phyloP scores from a whole-genome alignment of 805 yeast species.

The Saccharomycopsis sp. region DNA sequence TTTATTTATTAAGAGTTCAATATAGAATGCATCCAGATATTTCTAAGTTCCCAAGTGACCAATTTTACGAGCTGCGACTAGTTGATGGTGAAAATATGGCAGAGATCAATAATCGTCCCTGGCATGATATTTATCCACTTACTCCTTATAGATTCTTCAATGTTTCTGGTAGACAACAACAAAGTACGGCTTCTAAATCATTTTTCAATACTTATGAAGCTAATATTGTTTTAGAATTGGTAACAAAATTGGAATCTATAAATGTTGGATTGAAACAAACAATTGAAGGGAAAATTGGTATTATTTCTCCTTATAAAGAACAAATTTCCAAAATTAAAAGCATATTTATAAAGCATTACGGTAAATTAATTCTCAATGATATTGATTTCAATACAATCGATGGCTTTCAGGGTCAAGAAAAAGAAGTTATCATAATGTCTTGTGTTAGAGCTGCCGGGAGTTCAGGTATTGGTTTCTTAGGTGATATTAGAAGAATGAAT shows the following conservation, averaged over 20 bases:
- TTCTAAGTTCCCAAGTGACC: constrained; percentile 73
- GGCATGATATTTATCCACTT: constrained; percentile 56
- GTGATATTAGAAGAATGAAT: constrained; percentile 91
- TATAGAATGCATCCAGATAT: constrained; percentile 97
- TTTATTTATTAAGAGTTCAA: constrained; percentile 76
- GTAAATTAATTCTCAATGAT: constrained; percentile 47
- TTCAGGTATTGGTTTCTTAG: constrained; percentile 73
- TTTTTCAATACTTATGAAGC: constrained; percentile 66
- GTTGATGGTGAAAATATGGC: constrained; percentile 74
- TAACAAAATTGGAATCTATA: constrained; percentile 38
- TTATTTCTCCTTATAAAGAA: constrained; percentile 91
- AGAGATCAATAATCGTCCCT: constrained; percentile 45
- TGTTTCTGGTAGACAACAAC: constrained; percentile 48
- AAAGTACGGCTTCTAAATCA: constrained; percentile 57
- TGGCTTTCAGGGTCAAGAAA: constrained; percentile 98
- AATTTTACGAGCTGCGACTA: constrained; percentile 66
- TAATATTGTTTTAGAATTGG: constrained; percentile 56
- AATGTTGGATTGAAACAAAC: constrained; percentile 34
- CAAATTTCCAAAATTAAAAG: constrained; percentile 56
- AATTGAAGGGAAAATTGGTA: constrained; percentile 70
- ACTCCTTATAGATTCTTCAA: constrained; percentile 77
- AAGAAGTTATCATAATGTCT: constrained; percentile 85
- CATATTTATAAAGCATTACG: constrained; percentile 49
- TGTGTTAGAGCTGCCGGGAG: constrained; percentile 84
- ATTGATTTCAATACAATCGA: constrained; percentile 92